Conservation (phyloP, 2,329 filamentous ascomycete species). For the Didymella exigua region DNA sequence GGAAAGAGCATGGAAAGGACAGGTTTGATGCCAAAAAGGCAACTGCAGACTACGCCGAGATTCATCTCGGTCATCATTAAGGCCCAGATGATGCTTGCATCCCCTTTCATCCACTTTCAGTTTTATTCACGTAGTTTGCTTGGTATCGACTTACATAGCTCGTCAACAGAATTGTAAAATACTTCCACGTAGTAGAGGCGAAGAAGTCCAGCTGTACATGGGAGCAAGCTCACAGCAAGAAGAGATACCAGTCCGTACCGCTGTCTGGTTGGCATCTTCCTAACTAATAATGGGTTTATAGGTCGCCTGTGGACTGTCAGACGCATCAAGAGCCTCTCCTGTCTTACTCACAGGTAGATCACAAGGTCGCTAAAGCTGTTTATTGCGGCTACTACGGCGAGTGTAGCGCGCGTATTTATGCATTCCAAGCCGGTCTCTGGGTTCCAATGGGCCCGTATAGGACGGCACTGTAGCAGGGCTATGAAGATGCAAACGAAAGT, state of each 20-base stretch:
- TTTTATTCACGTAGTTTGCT: not conserved
- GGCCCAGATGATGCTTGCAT: conserved; percentile 30
- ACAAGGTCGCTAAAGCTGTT: conserved; percentile 40
- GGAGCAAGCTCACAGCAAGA: conserved; percentile 34
- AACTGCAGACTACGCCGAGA: conserved; percentile 40
- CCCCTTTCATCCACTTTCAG: conserved; percentile 20
- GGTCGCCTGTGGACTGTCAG: conserved; percentile 27
- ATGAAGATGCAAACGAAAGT: conserved; percentile 28
- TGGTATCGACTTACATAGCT: conserved; percentile 26
- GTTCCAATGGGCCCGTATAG: conserved; percentile 33
- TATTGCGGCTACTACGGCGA: conserved; percentile 35
- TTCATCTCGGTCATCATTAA: conserved; percentile 36
- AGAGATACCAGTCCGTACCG: conserved; percentile 35
- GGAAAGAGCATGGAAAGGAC: conserved; percentile 39
- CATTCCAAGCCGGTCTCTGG: conserved; percentile 24
- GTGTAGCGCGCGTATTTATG: conserved; percentile 31
- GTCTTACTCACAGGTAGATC: conserved; percentile 32
- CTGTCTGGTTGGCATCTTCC: conserved; percentile 37
- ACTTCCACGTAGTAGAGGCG: conserved; percentile 37
- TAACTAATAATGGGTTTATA: conserved; percentile 32
- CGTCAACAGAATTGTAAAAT: conserved; percentile 35
- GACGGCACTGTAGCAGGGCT: conserved; percentile 33
- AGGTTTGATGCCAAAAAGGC: conserved; percentile 40
- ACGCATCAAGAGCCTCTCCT: too few relatives aligned
- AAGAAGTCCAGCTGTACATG: conserved; percentile 36